Conservation (phyloP, 2,329 filamentous ascomycete species). For the Exophiala calicioides region DNA sequence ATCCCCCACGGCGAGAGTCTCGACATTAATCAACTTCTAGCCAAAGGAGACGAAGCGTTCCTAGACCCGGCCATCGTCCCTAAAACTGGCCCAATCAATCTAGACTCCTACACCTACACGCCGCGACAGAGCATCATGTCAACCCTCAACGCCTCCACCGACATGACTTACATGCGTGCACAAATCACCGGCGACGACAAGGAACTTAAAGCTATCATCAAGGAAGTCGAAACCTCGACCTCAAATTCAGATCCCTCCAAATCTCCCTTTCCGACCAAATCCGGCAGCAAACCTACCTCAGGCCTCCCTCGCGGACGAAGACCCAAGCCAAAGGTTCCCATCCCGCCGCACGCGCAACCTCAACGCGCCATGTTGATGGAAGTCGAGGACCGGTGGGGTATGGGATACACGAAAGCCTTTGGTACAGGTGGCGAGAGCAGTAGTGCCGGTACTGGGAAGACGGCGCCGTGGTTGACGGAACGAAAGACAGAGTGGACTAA, state of each 20-base stretch:
- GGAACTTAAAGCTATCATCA: constrained; percentile 73
- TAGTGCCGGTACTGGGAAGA: constrained; percentile 11
- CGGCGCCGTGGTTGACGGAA: constrained; percentile 24
- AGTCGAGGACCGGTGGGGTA: constrained; percentile 34
- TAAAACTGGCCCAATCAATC: constrained; percentile 44
- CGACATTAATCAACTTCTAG: constrained; percentile 76
- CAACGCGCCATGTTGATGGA: constrained; percentile 50
- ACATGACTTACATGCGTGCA: constrained; percentile 71
- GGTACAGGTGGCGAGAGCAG: constrained; percentile 1
- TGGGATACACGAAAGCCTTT: constrained; percentile 28
- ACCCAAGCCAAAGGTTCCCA: constrained; percentile 36
- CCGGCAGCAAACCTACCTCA: constrained; percentile 6
- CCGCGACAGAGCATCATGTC: constrained; percentile 80
- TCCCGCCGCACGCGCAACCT: constrained; percentile 40
- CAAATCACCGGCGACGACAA: constrained; percentile 76
- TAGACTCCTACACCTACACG: constrained; percentile 66
- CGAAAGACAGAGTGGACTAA: constrained; percentile 17
- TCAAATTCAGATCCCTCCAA: neutral
- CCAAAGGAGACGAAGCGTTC: constrained; percentile 66
- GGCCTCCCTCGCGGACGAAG: constrained; percentile 18
- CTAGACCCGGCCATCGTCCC: constrained; percentile 68
- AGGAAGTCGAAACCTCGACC: constrained; percentile 50
- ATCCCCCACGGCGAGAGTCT: constrained; percentile 86
- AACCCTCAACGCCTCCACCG: constrained; percentile 54
- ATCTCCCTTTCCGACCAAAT: too few species aligned